Evolutionary conservation across 768 basidiomycete genomes (phyloP).

Genomic region (Mrakia frigida): DNA sequence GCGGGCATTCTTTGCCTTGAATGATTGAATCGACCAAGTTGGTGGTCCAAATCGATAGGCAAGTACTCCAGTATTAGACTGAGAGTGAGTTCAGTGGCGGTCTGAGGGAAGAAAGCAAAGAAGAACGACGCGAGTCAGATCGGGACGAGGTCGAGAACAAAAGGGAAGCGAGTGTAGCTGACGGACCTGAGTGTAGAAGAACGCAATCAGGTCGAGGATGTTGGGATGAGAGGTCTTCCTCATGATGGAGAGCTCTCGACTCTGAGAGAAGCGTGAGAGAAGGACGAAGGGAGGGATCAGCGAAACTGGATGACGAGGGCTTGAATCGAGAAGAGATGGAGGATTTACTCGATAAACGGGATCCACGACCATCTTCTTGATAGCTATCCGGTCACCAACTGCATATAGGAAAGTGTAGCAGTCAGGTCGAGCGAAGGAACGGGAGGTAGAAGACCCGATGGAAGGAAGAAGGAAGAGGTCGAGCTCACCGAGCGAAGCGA

Average conservation of each 20-base stretch:
- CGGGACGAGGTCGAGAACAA: too few relatives aligned
- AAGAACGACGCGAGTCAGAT: too few relatives aligned
- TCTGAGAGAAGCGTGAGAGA: conserved; percentile 40
- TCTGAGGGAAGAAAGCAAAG: background rate
- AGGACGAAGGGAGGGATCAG: too few relatives aligned
- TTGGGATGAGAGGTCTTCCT: conserved; percentile 91
- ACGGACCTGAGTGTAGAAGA: conserved; percentile 53
- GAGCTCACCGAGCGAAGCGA: background rate
- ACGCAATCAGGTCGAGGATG: conserved; percentile 92
- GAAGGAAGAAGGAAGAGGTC: conserved; percentile 36
- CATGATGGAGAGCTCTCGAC: conserved; percentile 99
- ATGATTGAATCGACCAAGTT: conserved; percentile 96
- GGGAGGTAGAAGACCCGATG: background rate
- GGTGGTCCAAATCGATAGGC: conserved; percentile 97
- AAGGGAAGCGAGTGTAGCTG: conserved; percentile 60
- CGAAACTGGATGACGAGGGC: too few relatives aligned
- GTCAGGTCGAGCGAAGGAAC: background rate
- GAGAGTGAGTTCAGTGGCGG: conserved; percentile 77
- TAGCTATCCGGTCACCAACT: conserved; percentile 68
- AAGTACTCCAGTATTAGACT: conserved; percentile 99
- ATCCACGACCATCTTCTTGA: conserved; percentile 99
- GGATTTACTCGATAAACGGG: conserved; percentile 48
- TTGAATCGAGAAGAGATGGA: too few relatives aligned
- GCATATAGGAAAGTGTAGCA: background rate
- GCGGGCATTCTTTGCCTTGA: conserved; percentile 99